phyloP scores from a whole-genome alignment of 2,329 filamentous ascomycete species.

The Pochonia chlamydosporia region DNA sequence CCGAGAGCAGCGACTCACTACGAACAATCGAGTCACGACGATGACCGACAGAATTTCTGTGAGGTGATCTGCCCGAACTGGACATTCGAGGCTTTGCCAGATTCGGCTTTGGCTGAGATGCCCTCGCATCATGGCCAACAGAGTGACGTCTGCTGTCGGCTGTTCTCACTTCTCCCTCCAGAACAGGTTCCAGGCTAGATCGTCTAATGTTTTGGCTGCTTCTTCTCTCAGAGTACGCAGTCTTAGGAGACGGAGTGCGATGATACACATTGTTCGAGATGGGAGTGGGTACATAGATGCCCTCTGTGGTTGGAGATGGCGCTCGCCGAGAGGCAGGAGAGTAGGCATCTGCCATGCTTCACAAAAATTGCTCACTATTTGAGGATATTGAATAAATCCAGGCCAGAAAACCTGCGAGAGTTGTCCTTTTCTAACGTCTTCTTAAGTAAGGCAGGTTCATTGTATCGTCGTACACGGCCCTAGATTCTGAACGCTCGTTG shows the following conservation, averaged over 20 bases:
- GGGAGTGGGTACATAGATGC: background rate
- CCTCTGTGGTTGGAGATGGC: conserved; percentile 2
- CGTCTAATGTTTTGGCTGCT: conserved; percentile 2
- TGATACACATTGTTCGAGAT: conserved; percentile 1
- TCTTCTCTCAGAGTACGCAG: conserved; percentile 3
- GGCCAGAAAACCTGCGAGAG: background rate
- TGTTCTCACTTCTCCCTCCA: conserved; percentile 3
- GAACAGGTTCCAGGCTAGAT: conserved; percentile 7
- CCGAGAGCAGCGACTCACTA: conserved; percentile 4
- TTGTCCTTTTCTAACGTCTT: background rate
- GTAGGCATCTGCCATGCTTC: conserved; percentile 6
- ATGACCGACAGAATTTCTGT: background rate
- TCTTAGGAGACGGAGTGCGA: conserved; percentile 6
- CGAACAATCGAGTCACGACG: background rate
- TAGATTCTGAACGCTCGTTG: too few relatives aligned
- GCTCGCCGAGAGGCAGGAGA: background rate
- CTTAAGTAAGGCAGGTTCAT: conserved; percentile 26
- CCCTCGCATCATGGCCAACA: background rate
- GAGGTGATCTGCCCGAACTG: background rate
- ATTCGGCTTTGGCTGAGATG: conserved; percentile 2
- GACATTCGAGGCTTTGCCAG: conserved; percentile 7
- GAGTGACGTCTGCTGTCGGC: background rate
- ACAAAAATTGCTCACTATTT: too few relatives aligned
- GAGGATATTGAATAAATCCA: too few relatives aligned
- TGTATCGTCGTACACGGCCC: conserved; percentile 46